A percentile compares a stretch with the other conserved stretches of the same genome.
phyloP scores from a whole-genome alignment of 768 basidiomycete species.

The Dioszegia aurantiaca region DNA sequence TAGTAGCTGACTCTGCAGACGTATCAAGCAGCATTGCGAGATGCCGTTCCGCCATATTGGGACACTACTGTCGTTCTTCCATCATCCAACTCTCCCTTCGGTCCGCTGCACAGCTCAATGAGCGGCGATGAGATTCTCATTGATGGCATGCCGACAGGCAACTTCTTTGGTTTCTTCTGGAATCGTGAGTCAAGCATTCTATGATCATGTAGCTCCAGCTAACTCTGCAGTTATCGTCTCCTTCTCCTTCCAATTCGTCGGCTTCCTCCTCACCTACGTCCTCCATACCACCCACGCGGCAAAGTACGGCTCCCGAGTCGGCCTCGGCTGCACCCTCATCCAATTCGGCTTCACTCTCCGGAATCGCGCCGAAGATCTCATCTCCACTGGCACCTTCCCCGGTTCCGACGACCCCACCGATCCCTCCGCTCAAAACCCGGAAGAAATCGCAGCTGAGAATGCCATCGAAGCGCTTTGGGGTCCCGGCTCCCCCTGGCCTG shows the following conservation, averaged over 20 bases:
- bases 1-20: conserved; percentile 58
- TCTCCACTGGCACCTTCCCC: conserved; percentile 45
- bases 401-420: conserved; percentile 28
- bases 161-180: conserved; percentile 54
- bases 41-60: conserved; percentile 93
- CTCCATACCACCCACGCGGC: conserved; percentile 80
- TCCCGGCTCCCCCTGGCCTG: conserved; percentile 39
- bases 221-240: conserved; percentile 66
- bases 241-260: conserved; percentile 95
- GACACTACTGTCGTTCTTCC: conserved; percentile 91
- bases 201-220: too few relatives aligned
- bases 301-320: conserved; percentile 88
- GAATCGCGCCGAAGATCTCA: conserved; percentile 55
- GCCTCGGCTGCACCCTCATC: conserved; percentile 90
- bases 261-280: conserved; percentile 75
- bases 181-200: conserved; percentile 34
- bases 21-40: conserved; percentile 80
- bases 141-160: conserved; percentile 84
- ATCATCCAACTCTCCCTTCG: conserved; percentile 47
- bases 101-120: conserved; percentile 58
- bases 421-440: conserved; percentile 12
- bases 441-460: conserved; percentile 41
- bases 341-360: conserved; percentile 83
- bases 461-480: conserved; percentile 41
- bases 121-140: conserved; percentile 70